These are phyloP conservation scores for Iris pallida DNA, from an alignment of 116 monocot species.

Conservation along the genomic window DNA sequence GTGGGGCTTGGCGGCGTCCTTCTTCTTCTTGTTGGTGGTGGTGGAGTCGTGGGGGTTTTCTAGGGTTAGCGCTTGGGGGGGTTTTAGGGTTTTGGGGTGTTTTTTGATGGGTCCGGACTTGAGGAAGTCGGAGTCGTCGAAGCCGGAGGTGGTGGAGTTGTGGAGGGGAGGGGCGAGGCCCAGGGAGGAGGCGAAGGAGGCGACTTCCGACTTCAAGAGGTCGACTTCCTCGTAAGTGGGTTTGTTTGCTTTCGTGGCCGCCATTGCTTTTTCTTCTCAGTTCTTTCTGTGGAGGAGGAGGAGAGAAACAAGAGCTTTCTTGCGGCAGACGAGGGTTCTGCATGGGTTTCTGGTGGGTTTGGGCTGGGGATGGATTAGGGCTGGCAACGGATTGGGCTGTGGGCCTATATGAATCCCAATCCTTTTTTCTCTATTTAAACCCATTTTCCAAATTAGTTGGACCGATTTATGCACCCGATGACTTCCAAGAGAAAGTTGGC, in stretches of 20 bases:
- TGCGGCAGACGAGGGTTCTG: not conserved
- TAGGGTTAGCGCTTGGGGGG: constrained; percentile 4
- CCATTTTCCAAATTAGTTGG: no score
- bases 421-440: not conserved
- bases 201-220: constrained; percentile 61
- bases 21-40: not conserved
- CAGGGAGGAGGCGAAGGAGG: constrained; percentile 79
- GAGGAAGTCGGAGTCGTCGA: constrained; percentile 57
- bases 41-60: not conserved
- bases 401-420: not conserved
- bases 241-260: constrained; percentile 22
- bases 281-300: not conserved
- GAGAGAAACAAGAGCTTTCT: not conserved
- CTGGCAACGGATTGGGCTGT: not conserved
- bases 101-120: constrained; percentile 83
- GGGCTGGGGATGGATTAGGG: not conserved
- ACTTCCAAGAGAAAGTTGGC: no score
- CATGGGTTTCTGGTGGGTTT: not conserved
- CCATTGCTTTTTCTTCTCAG: not conserved
- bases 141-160: constrained; percentile 10
- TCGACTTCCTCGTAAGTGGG: constrained; percentile 36
- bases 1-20: constrained; percentile 23
- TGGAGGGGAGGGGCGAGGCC: constrained; percentile 38
- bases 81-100: constrained; percentile 34
- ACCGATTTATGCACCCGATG: no score